Percentiles rank a stretch among this genome's conserved stretches.
Evolutionary conservation across 495 filamentous ascomycete genomes (phyloP).

Genomic region (Penicillium soppii): DNA sequence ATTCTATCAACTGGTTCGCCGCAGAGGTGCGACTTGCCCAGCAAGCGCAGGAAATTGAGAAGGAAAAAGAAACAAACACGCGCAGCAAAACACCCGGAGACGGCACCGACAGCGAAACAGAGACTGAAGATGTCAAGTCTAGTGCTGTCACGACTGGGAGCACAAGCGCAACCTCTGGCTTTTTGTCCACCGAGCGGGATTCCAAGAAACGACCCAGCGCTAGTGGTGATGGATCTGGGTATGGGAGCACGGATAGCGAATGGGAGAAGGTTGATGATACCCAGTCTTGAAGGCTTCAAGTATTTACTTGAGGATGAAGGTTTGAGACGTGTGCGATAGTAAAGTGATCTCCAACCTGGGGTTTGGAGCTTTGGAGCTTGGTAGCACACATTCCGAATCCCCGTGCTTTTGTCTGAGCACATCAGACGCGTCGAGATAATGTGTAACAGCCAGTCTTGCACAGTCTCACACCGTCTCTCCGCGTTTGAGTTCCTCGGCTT

Average conservation of each 20-base stretch:
- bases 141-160: constrained; percentile 21
- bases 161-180: constrained; percentile 22
- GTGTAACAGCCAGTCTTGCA: too few relatives aligned
- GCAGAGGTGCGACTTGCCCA: constrained; percentile 64
- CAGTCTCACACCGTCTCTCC: background rate
- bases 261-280: constrained; percentile 55
- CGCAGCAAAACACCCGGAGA: constrained; percentile 35
- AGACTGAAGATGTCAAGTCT: constrained; percentile 36
- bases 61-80: constrained; percentile 25
- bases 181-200: constrained; percentile 31
- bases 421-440: too few relatives aligned
- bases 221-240: constrained; percentile 48
- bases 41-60: constrained; percentile 56
- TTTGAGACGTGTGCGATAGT: too few relatives aligned
- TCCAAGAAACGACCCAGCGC: constrained; percentile 43
- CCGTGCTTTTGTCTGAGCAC: too few relatives aligned
- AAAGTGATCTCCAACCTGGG: too few relatives aligned
- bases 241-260: constrained; percentile 55
- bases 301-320: too few relatives aligned
- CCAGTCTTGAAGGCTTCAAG: too few relatives aligned
- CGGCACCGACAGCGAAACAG: constrained; percentile 47
- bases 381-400: too few relatives aligned
- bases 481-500: background rate
- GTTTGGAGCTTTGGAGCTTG: too few relatives aligned
- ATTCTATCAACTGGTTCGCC: constrained; percentile 95